Evolutionary conservation across 495 filamentous ascomycete species (phyloP), one percentile per base, ranked within the genome.

Genomic region (Articulospora tetracladia): DNA sequence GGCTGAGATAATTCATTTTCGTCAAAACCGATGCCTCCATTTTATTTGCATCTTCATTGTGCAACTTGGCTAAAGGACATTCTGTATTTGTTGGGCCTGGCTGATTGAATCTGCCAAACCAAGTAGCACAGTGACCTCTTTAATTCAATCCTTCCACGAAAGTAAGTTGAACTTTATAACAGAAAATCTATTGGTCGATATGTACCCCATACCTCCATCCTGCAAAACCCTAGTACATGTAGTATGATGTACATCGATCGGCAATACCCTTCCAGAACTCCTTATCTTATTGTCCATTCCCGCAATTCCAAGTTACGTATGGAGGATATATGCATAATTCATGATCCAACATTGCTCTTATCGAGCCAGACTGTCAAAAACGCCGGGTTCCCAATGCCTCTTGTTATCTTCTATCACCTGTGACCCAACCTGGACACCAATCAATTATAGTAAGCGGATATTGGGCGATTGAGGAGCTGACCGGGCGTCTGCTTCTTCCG

Each of bases 401-500:
- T 52, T n/a, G 20, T 50, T 12, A 50, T 50, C 19, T 22, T 50
- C 22, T 50, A 25, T n/a, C 6, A 50, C 25, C 36, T 55, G 34
- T 58, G 52, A 36, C 41, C 58, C 17, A 36, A 67, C 47, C 50
- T 57, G 34, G 23, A 59, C 53, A 53, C 39, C 47, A 53, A 67
- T 57, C 62, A 63, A 64, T 66, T 57, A 69, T 55, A 58, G 32
- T 54, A 69, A 63, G 30, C 67, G 63, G 30, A 75, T 65, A 61
- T 69, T 69, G n/a, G 72, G 68, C 27, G 73, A 71, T 48, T 59
- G 60, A 25, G 68, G 64, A 44, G 62, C 66, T 55, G 65, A 68
- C 53, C 48, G 62, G 34, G 61, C 55, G 17, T 63, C 50, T 30
- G 61, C 74, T 26, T 96, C 87, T 53, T 93, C 92, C 0, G 93